A percentile compares a stretch with the other conserved stretches of the same genome.
Evolutionary conservation across 2,329 filamentous ascomycete species (phyloP).

Genomic region (Sporothrix humicola): DNA sequence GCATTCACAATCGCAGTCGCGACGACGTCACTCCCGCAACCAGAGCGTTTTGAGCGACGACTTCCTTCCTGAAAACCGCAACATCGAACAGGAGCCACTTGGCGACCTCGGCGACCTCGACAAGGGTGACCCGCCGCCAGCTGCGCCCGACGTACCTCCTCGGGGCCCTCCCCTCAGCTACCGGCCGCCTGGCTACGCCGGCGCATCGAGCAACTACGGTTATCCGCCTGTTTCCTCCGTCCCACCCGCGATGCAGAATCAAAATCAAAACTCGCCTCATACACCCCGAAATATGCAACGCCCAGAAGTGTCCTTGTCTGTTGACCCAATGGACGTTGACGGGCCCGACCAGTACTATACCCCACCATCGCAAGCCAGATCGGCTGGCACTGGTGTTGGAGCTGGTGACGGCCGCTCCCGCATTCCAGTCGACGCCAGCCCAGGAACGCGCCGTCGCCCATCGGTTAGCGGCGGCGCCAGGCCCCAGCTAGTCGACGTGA

Average conservation of each 20-base stretch:
- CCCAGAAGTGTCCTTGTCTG: slow-evolving; percentile 36
- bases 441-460: slow-evolving; percentile 38
- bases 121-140: slow-evolving; percentile 49
- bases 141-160: slow-evolving; percentile 64
- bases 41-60: slow-evolving; percentile 40
- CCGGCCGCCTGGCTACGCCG: slow-evolving; percentile 51
- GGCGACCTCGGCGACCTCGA: slow-evolving; percentile 34
- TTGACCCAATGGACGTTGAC: slow-evolving; percentile 35
- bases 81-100: slow-evolving; percentile 35
- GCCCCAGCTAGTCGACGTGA: slow-evolving; percentile 34
- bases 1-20: slow-evolving; percentile 50
- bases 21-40: slow-evolving; percentile 37
- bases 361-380: background rate
- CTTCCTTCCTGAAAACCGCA: too few species aligned
- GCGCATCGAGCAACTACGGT: slow-evolving; percentile 37
- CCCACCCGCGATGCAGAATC: too few species aligned
- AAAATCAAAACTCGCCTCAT: background rate
- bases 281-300: slow-evolving; percentile 34
- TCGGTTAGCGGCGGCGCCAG: slow-evolving; percentile 32
- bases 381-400: slow-evolving; percentile 14
- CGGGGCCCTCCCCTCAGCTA: slow-evolving; percentile 64
- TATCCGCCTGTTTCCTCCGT: slow-evolving; percentile 30
- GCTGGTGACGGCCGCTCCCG: slow-evolving; percentile 30
- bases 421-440: slow-evolving; percentile 39
- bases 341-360: slow-evolving; percentile 45